Conservation (phyloP, 2,329 filamentous ascomycete genomes). For the Thermothelomyces thermophilus region DNA sequence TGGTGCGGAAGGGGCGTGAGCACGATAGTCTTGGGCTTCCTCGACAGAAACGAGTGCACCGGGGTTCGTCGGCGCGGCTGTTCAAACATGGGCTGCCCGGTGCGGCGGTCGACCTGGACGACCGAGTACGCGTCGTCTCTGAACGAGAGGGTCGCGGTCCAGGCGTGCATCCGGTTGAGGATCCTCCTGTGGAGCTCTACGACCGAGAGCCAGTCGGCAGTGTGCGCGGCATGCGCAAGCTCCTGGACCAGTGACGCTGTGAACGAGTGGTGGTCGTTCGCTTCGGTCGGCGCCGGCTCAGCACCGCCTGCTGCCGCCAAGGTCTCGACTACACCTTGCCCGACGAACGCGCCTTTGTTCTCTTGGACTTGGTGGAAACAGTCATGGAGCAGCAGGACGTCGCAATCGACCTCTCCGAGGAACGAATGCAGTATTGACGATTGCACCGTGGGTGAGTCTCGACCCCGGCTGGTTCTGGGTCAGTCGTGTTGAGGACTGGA, state of each 20-base stretch:
- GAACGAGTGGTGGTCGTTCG: conserved; percentile 14
- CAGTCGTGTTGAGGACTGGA: neutral
- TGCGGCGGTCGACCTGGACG: conserved; percentile 14
- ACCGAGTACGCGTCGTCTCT: conserved; percentile 12
- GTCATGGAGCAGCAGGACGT: conserved; percentile 34
- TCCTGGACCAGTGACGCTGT: conserved; percentile 17
- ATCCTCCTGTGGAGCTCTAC: conserved; percentile 17
- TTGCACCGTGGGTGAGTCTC: conserved; percentile 14
- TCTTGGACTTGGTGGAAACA: conserved; percentile 36
- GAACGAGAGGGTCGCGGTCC: conserved; percentile 6
- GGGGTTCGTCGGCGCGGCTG: conserved; percentile 7
- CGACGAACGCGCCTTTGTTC: conserved; percentile 44
- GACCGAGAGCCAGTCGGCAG: conserved; percentile 13
- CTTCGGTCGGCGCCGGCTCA: conserved; percentile 42
- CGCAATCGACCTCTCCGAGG: conserved; percentile 21
- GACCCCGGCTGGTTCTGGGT: conserved; percentile 6
- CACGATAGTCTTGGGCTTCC: conserved; percentile 13
- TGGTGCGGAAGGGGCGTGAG: conserved; percentile 10
- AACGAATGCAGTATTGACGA: conserved; percentile 17
- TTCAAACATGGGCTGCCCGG: conserved; percentile 16
- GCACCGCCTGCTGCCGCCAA: conserved; percentile 41
- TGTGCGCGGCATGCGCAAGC: conserved; percentile 17
- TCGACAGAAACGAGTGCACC: conserved; percentile 8
- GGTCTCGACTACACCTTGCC: conserved; percentile 33
- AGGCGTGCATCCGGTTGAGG: conserved; percentile 15